Conservation (phyloP, 768 basidiomycete species). For the Butyriboletus loyo region DNA sequence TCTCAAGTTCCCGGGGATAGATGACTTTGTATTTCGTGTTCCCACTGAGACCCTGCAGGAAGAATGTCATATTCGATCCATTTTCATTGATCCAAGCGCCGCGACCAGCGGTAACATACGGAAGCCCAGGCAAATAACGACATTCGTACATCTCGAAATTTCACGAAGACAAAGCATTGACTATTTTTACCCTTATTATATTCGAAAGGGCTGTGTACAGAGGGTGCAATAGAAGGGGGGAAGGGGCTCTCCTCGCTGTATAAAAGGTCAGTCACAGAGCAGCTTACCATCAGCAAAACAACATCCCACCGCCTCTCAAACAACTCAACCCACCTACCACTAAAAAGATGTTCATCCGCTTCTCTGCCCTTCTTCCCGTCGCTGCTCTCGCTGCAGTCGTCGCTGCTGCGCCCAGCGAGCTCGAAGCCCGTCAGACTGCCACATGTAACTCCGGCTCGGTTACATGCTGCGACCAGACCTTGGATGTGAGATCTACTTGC, state of each 20-base stretch:
- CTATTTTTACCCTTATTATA: too few species aligned
- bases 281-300: not conserved
- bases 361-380: conserved; percentile 9
- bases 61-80: too few species aligned
- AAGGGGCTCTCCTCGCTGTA: not conserved
- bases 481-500: not conserved
- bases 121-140: too few species aligned
- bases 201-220: not conserved
- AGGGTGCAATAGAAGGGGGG: not conserved
- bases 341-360: conserved; percentile 6
- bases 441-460: conserved; percentile 6
- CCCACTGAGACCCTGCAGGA: too few species aligned
- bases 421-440: not conserved
- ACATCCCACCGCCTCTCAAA: not conserved
- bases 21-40: too few species aligned
- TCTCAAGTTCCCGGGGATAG: too few species aligned
- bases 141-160: too few species aligned
- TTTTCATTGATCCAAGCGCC: too few species aligned
- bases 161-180: too few species aligned
- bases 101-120: too few species aligned
- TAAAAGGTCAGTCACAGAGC: conserved; percentile 2
- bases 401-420: conserved; percentile 2
- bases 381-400: conserved; percentile 6
- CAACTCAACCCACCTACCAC: not conserved
- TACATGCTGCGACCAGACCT: conserved; percentile 6